Conservation (phyloP, 306 rosid species). For the Prinsepia uniflora region DNA sequence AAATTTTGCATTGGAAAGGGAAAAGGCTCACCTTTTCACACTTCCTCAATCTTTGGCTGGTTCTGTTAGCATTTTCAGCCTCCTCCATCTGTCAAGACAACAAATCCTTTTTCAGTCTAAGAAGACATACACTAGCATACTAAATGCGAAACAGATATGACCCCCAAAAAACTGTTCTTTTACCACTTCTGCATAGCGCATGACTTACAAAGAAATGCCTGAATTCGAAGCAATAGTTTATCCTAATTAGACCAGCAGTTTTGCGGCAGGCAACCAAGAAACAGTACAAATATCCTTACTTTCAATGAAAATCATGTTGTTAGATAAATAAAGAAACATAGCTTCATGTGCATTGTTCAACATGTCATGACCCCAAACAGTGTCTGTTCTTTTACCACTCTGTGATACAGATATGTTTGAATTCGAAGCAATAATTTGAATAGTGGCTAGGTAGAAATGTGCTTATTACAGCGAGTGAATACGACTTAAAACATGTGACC, state of each 20-base stretch:
- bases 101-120: conserved; percentile 16
- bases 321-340: not conserved
- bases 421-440: too few species aligned
- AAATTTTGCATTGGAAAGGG: not conserved
- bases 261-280: not conserved
- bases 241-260: too few species aligned
- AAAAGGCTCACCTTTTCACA: conserved; percentile 49
- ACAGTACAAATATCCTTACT: not conserved
- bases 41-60: conserved; percentile 37
- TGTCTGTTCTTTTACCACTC: too few species aligned
- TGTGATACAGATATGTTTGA: too few species aligned
- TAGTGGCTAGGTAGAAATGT: too few species aligned
- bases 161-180: too few species aligned
- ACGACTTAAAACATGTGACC: too few species aligned
- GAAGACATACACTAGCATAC: not conserved
- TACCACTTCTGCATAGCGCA: too few species aligned
- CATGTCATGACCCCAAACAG: not conserved
- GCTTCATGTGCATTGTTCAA: not conserved
- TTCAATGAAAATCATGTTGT: not conserved
- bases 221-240: too few species aligned
- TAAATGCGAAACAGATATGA: not conserved
- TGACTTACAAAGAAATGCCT: too few species aligned
- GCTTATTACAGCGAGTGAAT: too few species aligned
- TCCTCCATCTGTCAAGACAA: conserved; percentile 39
- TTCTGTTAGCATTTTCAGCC: conserved; percentile 32